A percentile compares a stretch with the other conserved stretches of the same genome.
phyloP scores from a whole-genome alignment of 1,284 basidiomycete genomes.

The Ustilago lituana region DNA sequence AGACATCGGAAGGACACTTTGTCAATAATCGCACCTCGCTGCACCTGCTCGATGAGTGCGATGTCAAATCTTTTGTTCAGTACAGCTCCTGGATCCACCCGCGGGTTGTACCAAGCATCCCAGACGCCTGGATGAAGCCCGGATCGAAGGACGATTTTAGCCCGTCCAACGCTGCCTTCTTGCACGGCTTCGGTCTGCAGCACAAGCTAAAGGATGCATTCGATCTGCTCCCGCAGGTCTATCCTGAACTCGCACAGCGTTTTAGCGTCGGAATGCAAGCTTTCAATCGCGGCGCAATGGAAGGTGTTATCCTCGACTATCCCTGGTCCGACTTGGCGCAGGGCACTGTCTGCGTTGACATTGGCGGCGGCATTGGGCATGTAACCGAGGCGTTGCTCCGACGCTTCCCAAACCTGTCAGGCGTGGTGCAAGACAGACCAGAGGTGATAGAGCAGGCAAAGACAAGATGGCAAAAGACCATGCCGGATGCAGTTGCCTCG shows the following conservation, averaged over 20 bases:
- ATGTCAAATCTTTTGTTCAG: conserved; percentile 28
- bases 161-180: conserved; percentile 12
- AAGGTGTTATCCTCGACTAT: conserved; percentile 22
- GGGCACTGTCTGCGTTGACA: conserved; percentile 22
- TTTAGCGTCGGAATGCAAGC: conserved; percentile 27
- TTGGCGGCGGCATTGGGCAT: conserved; percentile 27
- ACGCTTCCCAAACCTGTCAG: conserved; percentile 16
- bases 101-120: conserved; percentile 6
- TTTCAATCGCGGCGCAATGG: conserved; percentile 13
- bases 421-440: conserved; percentile 26
- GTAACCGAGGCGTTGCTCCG: conserved; percentile 7
- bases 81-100: conserved; percentile 14
- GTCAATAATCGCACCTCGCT: conserved; percentile 30
- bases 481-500: conserved; percentile 26
- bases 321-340: conserved; percentile 19
- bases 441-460: conserved; percentile 19
- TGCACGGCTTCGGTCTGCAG: conserved; percentile 15
- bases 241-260: conserved; percentile 1
- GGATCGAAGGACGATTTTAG: conserved; percentile 8
- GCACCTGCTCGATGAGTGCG: conserved; percentile 16
- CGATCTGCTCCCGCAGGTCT: conserved; percentile 9
- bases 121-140: conserved; percentile 17
- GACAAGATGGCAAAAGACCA: conserved; percentile 16
- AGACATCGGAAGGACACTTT: conserved; percentile 22
- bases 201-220: conserved; percentile 7